phyloP scores from a whole-genome alignment of 1,284 basidiomycete genomes.

The Irpex sp. region DNA sequence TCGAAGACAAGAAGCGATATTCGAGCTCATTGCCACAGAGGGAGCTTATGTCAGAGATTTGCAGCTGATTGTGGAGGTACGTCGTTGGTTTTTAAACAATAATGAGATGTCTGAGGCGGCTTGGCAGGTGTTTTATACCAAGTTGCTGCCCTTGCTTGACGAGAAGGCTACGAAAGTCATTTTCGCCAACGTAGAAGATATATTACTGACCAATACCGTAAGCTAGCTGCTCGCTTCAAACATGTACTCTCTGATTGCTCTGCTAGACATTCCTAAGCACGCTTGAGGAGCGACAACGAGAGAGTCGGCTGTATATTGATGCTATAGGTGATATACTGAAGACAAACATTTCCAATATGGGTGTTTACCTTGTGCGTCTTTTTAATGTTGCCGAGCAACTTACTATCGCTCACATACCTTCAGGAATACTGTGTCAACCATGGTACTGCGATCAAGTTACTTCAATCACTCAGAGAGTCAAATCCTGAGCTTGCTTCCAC shows the following conservation, averaged over 20 bases:
- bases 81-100: constrained; percentile 10
- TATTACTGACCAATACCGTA: constrained; percentile 84
- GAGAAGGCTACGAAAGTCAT: constrained; percentile 79
- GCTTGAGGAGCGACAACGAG: constrained; percentile 87
- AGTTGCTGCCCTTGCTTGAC: constrained; percentile 71
- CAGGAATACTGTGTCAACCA: constrained; percentile 94
- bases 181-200: constrained; percentile 92
- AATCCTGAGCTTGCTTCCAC: constrained; percentile 65
- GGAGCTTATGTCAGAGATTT: constrained; percentile 84
- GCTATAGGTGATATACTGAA: constrained; percentile 83
- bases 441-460: constrained; percentile 70
- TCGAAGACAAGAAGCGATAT: constrained; percentile 88
- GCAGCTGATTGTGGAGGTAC: constrained; percentile 85
- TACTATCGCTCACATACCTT: background rate
- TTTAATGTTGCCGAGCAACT: background rate
- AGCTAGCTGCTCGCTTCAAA: constrained; percentile 17
- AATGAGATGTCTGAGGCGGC: no score
- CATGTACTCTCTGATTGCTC: constrained; percentile 12
- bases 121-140: constrained; percentile 75
- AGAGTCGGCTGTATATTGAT: constrained; percentile 87
- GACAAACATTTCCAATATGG: constrained; percentile 73
- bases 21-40: constrained; percentile 90
- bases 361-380: constrained; percentile 66
- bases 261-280: constrained; percentile 74
- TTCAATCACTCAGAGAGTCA: constrained; percentile 71